Evolutionary conservation across 2,329 filamentous ascomycete genomes (phyloP).

Genomic region (Sclerotinia sclerotiorum): DNA sequence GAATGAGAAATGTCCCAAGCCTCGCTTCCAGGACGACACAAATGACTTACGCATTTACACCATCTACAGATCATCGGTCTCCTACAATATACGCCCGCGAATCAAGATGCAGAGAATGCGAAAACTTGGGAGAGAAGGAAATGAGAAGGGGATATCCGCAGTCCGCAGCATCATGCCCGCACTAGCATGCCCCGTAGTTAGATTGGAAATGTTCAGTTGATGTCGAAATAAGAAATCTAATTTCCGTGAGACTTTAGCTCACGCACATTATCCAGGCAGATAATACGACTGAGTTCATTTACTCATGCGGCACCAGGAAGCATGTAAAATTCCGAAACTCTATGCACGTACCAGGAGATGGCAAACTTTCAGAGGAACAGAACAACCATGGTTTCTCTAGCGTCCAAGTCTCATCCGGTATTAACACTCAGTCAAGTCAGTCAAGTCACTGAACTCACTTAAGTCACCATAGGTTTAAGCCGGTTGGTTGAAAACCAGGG

Average conservation of each 20-base stretch:
- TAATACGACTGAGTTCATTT: background rate
- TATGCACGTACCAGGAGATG: too few species aligned
- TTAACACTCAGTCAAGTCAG: too few species aligned
- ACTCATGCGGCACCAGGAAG: background rate
- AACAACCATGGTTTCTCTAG: too few species aligned
- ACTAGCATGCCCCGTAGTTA: background rate
- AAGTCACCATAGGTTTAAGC: too few species aligned
- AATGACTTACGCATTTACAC: background rate
- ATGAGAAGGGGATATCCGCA: background rate
- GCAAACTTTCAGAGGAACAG: too few species aligned
- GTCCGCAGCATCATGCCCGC: background rate
- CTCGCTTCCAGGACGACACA: background rate
- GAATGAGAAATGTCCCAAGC: background rate
- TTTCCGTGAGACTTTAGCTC: background rate
- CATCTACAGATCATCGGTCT: background rate
- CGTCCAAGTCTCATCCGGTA: too few species aligned
- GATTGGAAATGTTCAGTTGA: background rate
- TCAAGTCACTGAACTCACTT: too few species aligned
- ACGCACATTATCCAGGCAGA: background rate
- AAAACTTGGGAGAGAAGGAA: constrained; percentile 2
- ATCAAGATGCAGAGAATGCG: background rate
- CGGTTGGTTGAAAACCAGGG: too few species aligned
- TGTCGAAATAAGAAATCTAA: background rate
- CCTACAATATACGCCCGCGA: background rate
- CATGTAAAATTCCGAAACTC: too few species aligned